These are phyloP conservation scores for Pugionium cornutum DNA, from an alignment of 345 rosid genomes.

Conservation along the genomic window DNA sequence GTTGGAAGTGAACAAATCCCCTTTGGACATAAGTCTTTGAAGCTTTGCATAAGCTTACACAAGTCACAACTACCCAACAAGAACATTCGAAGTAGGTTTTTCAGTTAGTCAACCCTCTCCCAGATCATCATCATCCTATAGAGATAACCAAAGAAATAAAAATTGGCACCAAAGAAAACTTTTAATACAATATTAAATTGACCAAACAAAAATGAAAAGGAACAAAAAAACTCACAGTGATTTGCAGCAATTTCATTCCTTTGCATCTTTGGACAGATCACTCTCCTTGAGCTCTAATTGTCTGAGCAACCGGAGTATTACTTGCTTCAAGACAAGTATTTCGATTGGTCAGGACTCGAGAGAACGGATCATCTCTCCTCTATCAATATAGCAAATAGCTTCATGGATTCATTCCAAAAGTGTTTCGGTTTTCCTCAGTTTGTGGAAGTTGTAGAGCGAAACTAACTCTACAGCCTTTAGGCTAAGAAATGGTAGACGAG, in stretches of 20 bases:
- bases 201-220: neutral
- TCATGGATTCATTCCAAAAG: neutral
- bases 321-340: slow-evolving; percentile 8
- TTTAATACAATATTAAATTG: neutral
- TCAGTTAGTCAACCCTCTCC: slow-evolving; percentile 43
- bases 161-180: slow-evolving; percentile 2
- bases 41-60: slow-evolving; percentile 31
- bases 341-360: neutral
- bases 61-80: slow-evolving; percentile 43
- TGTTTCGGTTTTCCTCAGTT: neutral
- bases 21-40: slow-evolving; percentile 41
- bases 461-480: neutral
- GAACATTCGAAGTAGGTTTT: slow-evolving; percentile 36
- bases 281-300: slow-evolving; percentile 1
- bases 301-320: neutral
- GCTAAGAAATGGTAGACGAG: slow-evolving; percentile 43
- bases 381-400: neutral
- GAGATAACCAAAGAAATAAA: slow-evolving; percentile 8
- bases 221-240: neutral
- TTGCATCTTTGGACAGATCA: slow-evolving; percentile 16
- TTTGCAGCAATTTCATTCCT: slow-evolving; percentile 15
- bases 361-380: neutral
- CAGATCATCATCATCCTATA: slow-evolving; percentile 30
- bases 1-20: slow-evolving; percentile 35
- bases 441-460: slow-evolving; percentile 6